A percentile compares a stretch with the other conserved stretches of the same genome.
Conservation (phyloP, 345 rosid genomes). For the Clausena lansium region DNA sequence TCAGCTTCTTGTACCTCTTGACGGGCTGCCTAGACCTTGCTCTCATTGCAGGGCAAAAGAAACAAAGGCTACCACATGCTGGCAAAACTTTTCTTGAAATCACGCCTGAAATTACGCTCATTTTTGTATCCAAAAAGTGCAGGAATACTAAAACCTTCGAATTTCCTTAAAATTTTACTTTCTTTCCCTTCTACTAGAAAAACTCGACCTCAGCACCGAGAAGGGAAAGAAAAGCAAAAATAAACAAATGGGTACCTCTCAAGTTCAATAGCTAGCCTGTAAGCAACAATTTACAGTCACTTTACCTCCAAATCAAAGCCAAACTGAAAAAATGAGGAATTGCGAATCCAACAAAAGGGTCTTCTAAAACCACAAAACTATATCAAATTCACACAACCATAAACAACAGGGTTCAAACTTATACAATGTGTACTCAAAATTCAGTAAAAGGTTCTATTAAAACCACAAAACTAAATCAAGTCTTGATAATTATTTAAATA, state of each 20-base stretch:
- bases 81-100: conserved; percentile 93
- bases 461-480: neutral
- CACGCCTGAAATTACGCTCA: conserved; percentile 78
- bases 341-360: conserved; percentile 15
- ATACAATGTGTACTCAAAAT: neutral
- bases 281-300: conserved; percentile 18
- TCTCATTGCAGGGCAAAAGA: conserved; percentile 80
- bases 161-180: conserved; percentile 26
- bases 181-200: conserved; percentile 62
- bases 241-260: conserved; percentile 19
- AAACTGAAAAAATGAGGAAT: conserved; percentile 11
- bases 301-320: conserved; percentile 18
- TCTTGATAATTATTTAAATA: neutral
- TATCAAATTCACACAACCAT: neutral
- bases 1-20: conserved; percentile 97
- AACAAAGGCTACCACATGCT: conserved; percentile 86
- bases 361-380: neutral
- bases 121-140: conserved; percentile 26
- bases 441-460: neutral
- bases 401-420: neutral
- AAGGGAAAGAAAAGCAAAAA: conserved; percentile 64
- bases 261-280: conserved; percentile 41
- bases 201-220: conserved; percentile 37
- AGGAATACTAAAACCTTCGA: neutral
- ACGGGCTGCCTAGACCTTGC: conserved; percentile 97